Evolutionary conservation across 805 yeast species (phyloP).

Genomic region (Ogataea sp.): DNA sequence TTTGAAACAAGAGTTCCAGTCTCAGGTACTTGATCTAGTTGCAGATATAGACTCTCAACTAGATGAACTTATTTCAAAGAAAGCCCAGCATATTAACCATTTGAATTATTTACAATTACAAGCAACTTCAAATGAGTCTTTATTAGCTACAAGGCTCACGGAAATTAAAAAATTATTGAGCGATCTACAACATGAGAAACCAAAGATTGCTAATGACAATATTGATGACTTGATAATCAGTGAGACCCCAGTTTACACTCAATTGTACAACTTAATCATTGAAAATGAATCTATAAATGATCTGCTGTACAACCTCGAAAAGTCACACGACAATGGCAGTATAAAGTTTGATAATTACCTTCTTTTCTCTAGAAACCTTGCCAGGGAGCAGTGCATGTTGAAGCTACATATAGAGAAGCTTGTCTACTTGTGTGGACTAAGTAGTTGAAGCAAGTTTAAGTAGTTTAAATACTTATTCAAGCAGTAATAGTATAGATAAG

Average conservation of each 20-base stretch:
- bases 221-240: constrained; percentile 39
- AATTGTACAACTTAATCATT: constrained; percentile 54
- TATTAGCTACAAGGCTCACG: too few species aligned
- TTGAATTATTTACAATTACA: constrained; percentile 8
- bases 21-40: constrained; percentile 3
- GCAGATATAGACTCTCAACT: constrained; percentile 11
- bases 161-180: too few species aligned
- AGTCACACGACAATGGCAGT: constrained; percentile 42
- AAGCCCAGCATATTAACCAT: constrained; percentile 9
- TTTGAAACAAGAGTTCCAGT: constrained; percentile 6
- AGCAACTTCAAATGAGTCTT: constrained; percentile 16
- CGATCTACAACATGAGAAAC: too few species aligned
- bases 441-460: too few species aligned
- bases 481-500: too few species aligned
- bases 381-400: constrained; percentile 55
- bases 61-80: constrained; percentile 10
- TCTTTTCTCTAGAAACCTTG: constrained; percentile 39
- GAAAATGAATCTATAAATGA: constrained; percentile 69
- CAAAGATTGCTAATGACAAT: constrained; percentile 11
- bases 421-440: constrained; percentile 10
- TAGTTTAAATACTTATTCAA: too few species aligned
- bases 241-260: constrained; percentile 47
- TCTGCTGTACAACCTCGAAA: constrained; percentile 47
- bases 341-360: constrained; percentile 35
- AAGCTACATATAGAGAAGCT: constrained; percentile 37